A percentile compares a stretch with the other conserved stretches of the same genome.
These are phyloP conservation scores for Talaromyces liani DNA, from an alignment of 495 filamentous ascomycete species.

Conservation along the genomic window DNA sequence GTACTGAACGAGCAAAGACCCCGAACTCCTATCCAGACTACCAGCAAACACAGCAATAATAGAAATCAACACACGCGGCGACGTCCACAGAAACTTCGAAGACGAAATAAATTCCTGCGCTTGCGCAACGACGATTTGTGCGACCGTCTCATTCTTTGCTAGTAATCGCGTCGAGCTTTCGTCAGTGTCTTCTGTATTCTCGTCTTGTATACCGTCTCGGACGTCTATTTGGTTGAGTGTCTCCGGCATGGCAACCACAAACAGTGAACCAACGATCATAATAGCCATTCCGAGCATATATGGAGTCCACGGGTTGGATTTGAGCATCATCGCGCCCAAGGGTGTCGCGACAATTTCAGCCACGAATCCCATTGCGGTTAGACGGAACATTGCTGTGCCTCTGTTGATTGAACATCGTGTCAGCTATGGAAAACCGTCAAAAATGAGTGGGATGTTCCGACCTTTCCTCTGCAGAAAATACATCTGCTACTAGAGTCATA, in stretches of 20 bases:
- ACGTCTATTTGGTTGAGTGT: constrained; percentile 20
- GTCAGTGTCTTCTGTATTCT: constrained; percentile 20
- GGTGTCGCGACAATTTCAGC: constrained; percentile 26
- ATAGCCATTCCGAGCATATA: constrained; percentile 20
- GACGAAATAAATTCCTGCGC: constrained; percentile 11
- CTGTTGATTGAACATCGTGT: constrained; percentile 8
- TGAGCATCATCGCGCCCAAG: constrained; percentile 26
- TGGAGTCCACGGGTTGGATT: constrained; percentile 18
- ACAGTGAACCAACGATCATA: constrained; percentile 17
- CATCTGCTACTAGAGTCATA: constrained; percentile 24
- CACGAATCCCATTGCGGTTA: constrained; percentile 15
- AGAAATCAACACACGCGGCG: constrained; percentile 20
- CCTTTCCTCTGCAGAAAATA: constrained; percentile 28
- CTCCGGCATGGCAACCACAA: constrained; percentile 37
- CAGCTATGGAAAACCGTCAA: background rate
- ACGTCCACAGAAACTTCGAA: constrained; percentile 22
- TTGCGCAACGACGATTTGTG: constrained; percentile 13
- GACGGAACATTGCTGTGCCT: constrained; percentile 21
- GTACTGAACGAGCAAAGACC: constrained; percentile 28
- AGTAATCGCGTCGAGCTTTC: constrained; percentile 14
- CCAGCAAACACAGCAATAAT: constrained; percentile 25
- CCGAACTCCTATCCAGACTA: constrained; percentile 21
- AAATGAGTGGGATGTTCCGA: background rate
- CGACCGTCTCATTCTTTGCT: background rate
- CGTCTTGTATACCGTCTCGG: constrained; percentile 9